Percentiles rank a stretch among this genome's conserved stretches.
phyloP scores from a whole-genome alignment of 2,329 filamentous ascomycete genomes.

The Gnomoniopsis smithogilvyi region DNA sequence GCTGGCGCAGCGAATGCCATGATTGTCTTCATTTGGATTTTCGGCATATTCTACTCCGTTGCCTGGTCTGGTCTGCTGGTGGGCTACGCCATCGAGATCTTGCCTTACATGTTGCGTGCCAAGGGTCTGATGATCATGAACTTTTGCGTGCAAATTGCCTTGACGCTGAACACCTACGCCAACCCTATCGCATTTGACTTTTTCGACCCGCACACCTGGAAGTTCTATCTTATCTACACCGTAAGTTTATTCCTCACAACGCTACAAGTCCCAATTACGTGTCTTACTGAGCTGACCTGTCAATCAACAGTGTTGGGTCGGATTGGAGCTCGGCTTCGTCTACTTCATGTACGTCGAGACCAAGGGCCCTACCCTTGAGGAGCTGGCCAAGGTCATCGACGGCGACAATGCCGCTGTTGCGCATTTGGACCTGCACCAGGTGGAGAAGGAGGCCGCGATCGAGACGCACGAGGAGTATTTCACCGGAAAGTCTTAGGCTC shows the following conservation, averaged over 20 bases:
- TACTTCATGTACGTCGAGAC: conserved; percentile 60
- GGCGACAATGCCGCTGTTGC: conserved; percentile 52
- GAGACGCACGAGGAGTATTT: conserved; percentile 14
- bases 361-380: conserved; percentile 61
- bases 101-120: conserved; percentile 47
- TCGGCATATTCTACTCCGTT: conserved; percentile 46
- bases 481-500: conserved; percentile 5
- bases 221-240: conserved; percentile 56
- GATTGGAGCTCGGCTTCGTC: conserved; percentile 51
- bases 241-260: conserved; percentile 28
- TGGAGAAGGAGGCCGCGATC: conserved; percentile 39
- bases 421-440: conserved; percentile 40
- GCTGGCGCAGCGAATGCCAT: conserved; percentile 37
- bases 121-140: conserved; percentile 57
- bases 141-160: conserved; percentile 50
- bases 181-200: conserved; percentile 53
- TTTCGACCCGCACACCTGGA: conserved; percentile 44
- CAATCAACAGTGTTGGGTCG: conserved; percentile 45
- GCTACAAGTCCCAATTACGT: background rate
- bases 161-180: conserved; percentile 52
- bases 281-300: background rate
- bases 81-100: conserved; percentile 49
- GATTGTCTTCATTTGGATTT: conserved; percentile 40
- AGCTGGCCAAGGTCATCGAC: conserved; percentile 65
- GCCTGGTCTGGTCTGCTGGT: conserved; percentile 57